These are phyloP conservation scores for Penicillium silybi DNA, from an alignment of 495 filamentous ascomycete species.

Conservation along the genomic window DNA sequence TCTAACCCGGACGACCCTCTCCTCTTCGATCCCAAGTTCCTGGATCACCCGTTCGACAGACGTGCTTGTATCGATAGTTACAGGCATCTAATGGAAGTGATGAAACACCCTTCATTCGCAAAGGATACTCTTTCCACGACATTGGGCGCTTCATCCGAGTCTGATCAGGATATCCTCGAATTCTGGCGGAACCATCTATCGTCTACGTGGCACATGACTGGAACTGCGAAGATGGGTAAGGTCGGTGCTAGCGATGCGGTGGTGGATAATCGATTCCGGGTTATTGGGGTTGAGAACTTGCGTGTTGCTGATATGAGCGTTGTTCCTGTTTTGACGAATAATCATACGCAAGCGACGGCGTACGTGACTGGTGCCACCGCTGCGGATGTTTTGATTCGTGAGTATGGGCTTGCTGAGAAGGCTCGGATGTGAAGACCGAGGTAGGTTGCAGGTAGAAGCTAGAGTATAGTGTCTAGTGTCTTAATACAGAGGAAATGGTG, in stretches of 20 bases:
- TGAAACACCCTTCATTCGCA: conserved; percentile 40
- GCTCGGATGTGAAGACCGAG: no score
- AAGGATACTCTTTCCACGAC: conserved; percentile 42
- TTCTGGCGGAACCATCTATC: conserved; percentile 35
- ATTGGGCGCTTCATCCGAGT: conserved; percentile 42
- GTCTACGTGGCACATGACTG: conserved; percentile 53
- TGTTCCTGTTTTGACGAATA: conserved; percentile 52
- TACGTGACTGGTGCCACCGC: conserved; percentile 32
- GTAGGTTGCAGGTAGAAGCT: no score
- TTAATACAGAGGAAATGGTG: neutral
- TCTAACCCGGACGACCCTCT: conserved; percentile 52
- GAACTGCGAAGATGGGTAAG: conserved; percentile 61
- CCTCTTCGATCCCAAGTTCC: conserved; percentile 53
- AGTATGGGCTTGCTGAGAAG: conserved; percentile 19
- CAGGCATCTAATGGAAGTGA: conserved; percentile 42
- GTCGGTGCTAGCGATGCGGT: conserved; percentile 42
- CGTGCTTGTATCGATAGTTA: conserved; percentile 52
- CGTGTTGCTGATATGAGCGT: conserved; percentile 65
- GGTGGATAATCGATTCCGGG: conserved; percentile 53
- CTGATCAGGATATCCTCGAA: conserved; percentile 54
- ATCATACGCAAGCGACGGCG: conserved; percentile 38
- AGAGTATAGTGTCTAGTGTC: no score
- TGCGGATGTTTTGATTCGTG: conserved; percentile 23
- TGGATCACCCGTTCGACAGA: conserved; percentile 54
- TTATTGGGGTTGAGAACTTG: conserved; percentile 53